phyloP scores from a whole-genome alignment of 225 moss, liverwort and hornwort species.

The Pseudoscleropodium purum region DNA sequence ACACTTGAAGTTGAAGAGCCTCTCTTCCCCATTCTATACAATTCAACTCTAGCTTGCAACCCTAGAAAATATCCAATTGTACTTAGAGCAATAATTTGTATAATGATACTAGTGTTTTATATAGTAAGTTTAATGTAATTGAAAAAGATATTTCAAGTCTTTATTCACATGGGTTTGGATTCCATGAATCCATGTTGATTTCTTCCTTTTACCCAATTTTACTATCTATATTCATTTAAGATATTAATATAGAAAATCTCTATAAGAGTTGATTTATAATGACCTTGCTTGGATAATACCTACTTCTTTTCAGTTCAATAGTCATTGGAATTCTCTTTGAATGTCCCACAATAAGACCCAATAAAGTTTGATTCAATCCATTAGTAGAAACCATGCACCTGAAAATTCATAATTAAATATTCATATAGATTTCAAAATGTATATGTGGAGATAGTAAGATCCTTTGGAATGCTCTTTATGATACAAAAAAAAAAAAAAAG shows the following conservation, averaged over 20 bases:
- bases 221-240: background rate
- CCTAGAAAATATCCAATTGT: too few relatives aligned
- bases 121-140: background rate
- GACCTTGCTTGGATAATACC: background rate
- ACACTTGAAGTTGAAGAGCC: too few relatives aligned
- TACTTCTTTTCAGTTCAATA: background rate
- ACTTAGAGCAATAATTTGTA: too few relatives aligned
- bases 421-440: background rate
- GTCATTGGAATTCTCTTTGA: background rate
- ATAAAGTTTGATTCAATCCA: background rate
- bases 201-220: background rate
- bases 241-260: background rate
- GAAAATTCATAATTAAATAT: background rate
- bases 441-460: background rate
- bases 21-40: too few relatives aligned
- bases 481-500: background rate
- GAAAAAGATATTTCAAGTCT: background rate
- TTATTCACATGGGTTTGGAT: accelerated
- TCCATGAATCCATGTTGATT: background rate
- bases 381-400: background rate
- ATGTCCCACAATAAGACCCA: background rate
- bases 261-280: background rate
- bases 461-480: background rate
- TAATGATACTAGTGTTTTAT: too few relatives aligned
- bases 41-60: accelerated